phyloP scores from a whole-genome alignment of 139 green algal genomes.

The Chlorella sorokiniana region DNA sequence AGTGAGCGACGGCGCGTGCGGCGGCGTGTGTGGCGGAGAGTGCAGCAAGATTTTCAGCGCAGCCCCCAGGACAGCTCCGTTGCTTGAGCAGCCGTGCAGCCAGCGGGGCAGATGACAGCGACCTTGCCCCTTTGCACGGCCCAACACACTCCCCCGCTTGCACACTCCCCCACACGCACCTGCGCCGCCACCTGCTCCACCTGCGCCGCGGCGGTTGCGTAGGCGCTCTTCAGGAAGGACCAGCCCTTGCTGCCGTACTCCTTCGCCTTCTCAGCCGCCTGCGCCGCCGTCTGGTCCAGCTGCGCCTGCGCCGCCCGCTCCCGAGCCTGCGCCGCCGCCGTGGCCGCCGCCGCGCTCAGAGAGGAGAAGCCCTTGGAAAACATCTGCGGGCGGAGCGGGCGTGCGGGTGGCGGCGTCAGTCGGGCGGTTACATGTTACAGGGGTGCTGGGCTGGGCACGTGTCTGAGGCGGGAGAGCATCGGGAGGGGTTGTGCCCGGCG shows the following conservation, averaged over 20 bases:
- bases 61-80: no score
- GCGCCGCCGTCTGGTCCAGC: conserved; percentile 22
- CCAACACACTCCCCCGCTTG: background rate
- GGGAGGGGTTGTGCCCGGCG: no score
- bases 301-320: conserved; percentile 17
- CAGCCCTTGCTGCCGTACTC: conserved; percentile 55
- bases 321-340: conserved; percentile 15
- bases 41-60: no score
- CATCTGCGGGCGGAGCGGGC: conserved; percentile 30
- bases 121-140: no score
- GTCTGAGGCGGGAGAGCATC: no score
- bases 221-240: conserved; percentile 53
- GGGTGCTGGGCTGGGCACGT: no score
- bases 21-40: no score
- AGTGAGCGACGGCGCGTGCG: no score
- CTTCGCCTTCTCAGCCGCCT: conserved; percentile 53
- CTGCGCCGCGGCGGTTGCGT: conserved; percentile 43
- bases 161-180: background rate
- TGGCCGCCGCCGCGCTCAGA: conserved; percentile 48
- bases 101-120: no score
- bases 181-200: conserved; percentile 51
- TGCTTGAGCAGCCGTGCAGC: no score
- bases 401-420: background rate
- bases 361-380: conserved; percentile 67
- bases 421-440: background rate